Conservation (phyloP, 2,329 filamentous ascomycete genomes). For the Botrytis pseudocinerea region DNA sequence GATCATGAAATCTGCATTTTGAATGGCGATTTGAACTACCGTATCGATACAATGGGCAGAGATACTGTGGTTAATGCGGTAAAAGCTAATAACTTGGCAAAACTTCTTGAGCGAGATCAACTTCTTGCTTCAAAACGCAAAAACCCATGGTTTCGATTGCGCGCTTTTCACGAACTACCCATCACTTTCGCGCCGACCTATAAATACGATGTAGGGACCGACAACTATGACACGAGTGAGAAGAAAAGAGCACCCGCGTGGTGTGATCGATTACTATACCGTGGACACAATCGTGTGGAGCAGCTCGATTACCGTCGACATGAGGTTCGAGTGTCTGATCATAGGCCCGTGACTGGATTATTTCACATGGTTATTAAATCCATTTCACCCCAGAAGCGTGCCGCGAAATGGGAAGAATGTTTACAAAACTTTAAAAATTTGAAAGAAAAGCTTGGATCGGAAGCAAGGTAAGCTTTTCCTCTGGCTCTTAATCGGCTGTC, state of each 20-base stretch:
- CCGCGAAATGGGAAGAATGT: constrained; percentile 68
- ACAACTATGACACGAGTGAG: constrained; percentile 90
- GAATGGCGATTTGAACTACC: constrained; percentile 96
- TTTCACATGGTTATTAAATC: constrained; percentile 86
- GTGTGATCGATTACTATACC: constrained; percentile 92
- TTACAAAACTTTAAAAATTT: constrained; percentile 73
- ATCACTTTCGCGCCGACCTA: constrained; percentile 96
- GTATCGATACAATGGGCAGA: constrained; percentile 94
- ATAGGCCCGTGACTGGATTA: constrained; percentile 83
- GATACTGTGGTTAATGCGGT: constrained; percentile 89
- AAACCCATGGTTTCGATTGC: constrained; percentile 85
- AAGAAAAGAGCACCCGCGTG: constrained; percentile 93
- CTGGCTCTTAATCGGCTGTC: constrained; percentile 18
- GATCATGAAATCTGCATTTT: constrained; percentile 97
- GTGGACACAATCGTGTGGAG: constrained; percentile 76
- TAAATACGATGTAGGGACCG: constrained; percentile 96
- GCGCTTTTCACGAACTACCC: constrained; percentile 85
- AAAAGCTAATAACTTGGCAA: constrained; percentile 74
- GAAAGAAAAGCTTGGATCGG: constrained; percentile 64
- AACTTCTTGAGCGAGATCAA: constrained; percentile 91
- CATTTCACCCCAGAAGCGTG: constrained; percentile 67
- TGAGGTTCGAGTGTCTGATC: constrained; percentile 88
- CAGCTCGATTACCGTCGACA: constrained; percentile 87
- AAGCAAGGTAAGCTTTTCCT: constrained; percentile 69
- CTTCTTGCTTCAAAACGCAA: constrained; percentile 84